These are phyloP conservation scores for Paraconiothyrium brasiliense DNA, from an alignment of 2,329 filamentous ascomycete species.

Conservation along the genomic window DNA sequence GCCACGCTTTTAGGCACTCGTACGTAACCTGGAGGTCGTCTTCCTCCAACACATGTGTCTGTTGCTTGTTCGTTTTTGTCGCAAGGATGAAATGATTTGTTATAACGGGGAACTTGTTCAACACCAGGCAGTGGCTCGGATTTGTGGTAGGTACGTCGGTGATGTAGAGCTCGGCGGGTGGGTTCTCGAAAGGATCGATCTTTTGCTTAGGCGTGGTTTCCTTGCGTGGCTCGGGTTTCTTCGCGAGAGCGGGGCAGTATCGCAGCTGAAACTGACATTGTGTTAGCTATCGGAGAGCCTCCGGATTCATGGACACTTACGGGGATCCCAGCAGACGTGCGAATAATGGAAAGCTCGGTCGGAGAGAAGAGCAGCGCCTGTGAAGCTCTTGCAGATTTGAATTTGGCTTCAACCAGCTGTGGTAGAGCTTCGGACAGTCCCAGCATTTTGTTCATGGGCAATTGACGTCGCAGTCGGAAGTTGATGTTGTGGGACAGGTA, in stretches of 20 bases:
- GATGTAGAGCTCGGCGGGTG: constrained; percentile 63
- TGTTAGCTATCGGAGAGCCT: constrained; percentile 24
- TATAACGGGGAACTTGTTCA: constrained; percentile 80
- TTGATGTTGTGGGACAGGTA: neutral
- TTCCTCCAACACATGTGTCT: constrained; percentile 70
- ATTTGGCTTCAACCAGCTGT: constrained; percentile 50
- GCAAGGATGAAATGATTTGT: constrained; percentile 76
- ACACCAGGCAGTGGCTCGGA: constrained; percentile 69
- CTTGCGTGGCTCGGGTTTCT: constrained; percentile 67
- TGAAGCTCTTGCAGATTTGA: constrained; percentile 45
- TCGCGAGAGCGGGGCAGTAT: constrained; percentile 73
- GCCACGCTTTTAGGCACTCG: constrained; percentile 69
- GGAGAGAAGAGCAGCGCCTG: constrained; percentile 51
- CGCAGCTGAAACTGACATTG: constrained; percentile 73
- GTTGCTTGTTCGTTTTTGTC: constrained; percentile 70
- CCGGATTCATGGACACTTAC: constrained; percentile 35
- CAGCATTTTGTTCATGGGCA: constrained; percentile 40
- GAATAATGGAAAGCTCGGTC: constrained; percentile 51
- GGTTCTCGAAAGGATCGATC: constrained; percentile 71
- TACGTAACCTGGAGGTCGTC: constrained; percentile 70
- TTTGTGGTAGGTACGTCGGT: constrained; percentile 56
- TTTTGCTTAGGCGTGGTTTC: constrained; percentile 35
- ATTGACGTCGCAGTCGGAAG: neutral
- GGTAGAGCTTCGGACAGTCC: constrained; percentile 47
- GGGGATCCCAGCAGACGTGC: constrained; percentile 47